Conservation (phyloP, 2,329 filamentous ascomycete genomes). For the Aspergillus ochraceoroseus region DNA sequence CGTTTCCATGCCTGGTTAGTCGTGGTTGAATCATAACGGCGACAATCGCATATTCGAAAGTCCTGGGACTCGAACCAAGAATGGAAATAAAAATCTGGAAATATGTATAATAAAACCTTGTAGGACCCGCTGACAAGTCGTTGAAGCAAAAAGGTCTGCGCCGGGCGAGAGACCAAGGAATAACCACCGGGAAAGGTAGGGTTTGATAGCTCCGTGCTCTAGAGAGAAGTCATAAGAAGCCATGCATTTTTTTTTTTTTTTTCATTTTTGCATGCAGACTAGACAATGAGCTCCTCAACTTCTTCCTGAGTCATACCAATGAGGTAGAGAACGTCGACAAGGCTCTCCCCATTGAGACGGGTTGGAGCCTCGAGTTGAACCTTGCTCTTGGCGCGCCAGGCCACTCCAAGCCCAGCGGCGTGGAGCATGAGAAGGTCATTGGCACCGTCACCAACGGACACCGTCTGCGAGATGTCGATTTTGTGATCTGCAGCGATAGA, state of each 20-base stretch:
- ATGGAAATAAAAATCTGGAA: too few species aligned
- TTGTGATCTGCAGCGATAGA: slow-evolving; percentile 53
- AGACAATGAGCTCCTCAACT: slow-evolving; percentile 42
- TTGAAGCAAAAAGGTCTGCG: slow-evolving; percentile 4
- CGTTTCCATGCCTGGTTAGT: not conserved
- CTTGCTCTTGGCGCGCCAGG: slow-evolving; percentile 60
- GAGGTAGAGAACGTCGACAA: slow-evolving; percentile 56
- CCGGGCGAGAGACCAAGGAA: slow-evolving; percentile 6
- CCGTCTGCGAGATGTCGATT: slow-evolving; percentile 51
- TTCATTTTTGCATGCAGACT: slow-evolving; percentile 10
- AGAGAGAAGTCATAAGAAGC: not conserved
- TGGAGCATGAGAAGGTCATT: slow-evolving; percentile 64
- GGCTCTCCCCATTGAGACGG: slow-evolving; percentile 53
- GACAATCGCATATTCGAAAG: not conserved
- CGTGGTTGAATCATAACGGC: not conserved
- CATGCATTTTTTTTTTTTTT: too few species aligned
- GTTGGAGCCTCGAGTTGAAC: slow-evolving; percentile 59
- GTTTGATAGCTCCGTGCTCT: not conserved
- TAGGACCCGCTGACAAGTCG: slow-evolving; percentile 10
- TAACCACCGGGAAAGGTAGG: not conserved
- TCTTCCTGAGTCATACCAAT: slow-evolving; percentile 52
- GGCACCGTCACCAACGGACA: slow-evolving; percentile 60
- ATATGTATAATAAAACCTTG: not conserved
- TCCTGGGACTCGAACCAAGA: too few species aligned
- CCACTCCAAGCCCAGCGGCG: slow-evolving; percentile 57